Conservation (phyloP, 495 filamentous ascomycete species). For the Penicillium longicatenatum region DNA sequence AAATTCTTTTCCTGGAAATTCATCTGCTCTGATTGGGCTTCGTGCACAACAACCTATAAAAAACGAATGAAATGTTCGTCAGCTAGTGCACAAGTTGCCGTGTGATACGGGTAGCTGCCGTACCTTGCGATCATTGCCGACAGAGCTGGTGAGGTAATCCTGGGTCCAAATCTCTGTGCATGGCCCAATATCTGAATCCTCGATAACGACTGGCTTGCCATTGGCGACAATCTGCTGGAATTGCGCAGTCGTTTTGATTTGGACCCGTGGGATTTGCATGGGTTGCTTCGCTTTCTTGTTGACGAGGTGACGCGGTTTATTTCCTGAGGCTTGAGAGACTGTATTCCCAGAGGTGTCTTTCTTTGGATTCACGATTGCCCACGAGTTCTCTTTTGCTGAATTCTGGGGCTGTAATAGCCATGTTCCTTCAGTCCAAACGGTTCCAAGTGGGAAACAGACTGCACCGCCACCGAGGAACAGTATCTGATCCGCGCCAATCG, state of each 20-base stretch:
- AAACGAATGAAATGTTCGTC: background rate
- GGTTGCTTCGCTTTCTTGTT: slow-evolving; percentile 9
- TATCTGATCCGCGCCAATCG: slow-evolving; percentile 46
- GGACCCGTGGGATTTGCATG: slow-evolving; percentile 47
- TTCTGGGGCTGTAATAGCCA: slow-evolving; percentile 41
- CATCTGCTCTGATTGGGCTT: slow-evolving; percentile 64
- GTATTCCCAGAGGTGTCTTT: slow-evolving; percentile 2
- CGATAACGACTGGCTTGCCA: slow-evolving; percentile 66
- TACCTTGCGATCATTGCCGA: slow-evolving; percentile 68
- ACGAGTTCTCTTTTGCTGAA: slow-evolving; percentile 22
- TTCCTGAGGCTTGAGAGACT: background rate
- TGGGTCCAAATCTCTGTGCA: slow-evolving; percentile 69
- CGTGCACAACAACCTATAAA: slow-evolving; percentile 68
- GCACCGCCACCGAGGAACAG: slow-evolving; percentile 78
- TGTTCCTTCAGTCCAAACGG: slow-evolving; percentile 67
- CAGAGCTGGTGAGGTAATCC: slow-evolving; percentile 64
- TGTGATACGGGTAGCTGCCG: slow-evolving; percentile 30
- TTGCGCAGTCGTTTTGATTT: slow-evolving; percentile 49
- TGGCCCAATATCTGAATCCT: slow-evolving; percentile 63
- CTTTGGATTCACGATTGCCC: slow-evolving; percentile 18
- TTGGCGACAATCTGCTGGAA: slow-evolving; percentile 61
- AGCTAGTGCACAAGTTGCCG: slow-evolving; percentile 8
- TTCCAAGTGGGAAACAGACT: slow-evolving; percentile 87
- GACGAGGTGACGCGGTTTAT: background rate
- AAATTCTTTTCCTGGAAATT: slow-evolving; percentile 86